Base-by-base conservation (phyloP, 768 basidiomycete genomes). In the Xerocomus potaroensis region DNA sequence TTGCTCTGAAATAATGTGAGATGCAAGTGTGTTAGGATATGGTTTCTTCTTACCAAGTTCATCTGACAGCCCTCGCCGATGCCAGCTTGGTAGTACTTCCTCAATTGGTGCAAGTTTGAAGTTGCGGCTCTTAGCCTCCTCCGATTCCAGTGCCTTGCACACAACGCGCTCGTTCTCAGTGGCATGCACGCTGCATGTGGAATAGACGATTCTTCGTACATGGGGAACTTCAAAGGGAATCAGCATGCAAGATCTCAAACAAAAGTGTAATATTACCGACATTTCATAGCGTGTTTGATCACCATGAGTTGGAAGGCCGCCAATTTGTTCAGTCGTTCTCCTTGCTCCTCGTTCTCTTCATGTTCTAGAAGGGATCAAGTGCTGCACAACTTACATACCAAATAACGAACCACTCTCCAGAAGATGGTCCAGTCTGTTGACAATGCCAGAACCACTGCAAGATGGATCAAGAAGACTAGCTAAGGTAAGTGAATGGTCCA, bases 121-220 rank as follows among this genome's bases (percentile, higher is more conserved):
- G 3, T 69, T 67, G 22, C 73, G 75, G 26, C 58, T 60, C 26
- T 60, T 58, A 18, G 88, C 89, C 62, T 92, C 88, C 8, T 81
- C 75, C 22, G 84, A 86, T 45, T 70, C 70, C 36, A 98, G 74
- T 4, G 85, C 84, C 44, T 79, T 72, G 7, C 78, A 71, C 8
- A 97, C 89, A 46, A 98, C 96, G 48, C 82, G 81, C 63, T 99
- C 96, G 66, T 99, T 94, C 62, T 99, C 96, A 33, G 77, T 78
- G 12, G 87, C 79, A 66, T 97, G 86, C 38, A 96, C 73, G 52
- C 92, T 96, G 63, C 95, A 99, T n/a, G 96, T 99, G 19, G 94
- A 98, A 66, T 99, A 98, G 22, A 93, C 93, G 57, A 99, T 91
- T 56, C 79, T 81, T 48, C 74, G 67, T 29, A 83, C 88, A 32